Conservation (phyloP, 257 asterid species). For the Forsythia viridissima region DNA sequence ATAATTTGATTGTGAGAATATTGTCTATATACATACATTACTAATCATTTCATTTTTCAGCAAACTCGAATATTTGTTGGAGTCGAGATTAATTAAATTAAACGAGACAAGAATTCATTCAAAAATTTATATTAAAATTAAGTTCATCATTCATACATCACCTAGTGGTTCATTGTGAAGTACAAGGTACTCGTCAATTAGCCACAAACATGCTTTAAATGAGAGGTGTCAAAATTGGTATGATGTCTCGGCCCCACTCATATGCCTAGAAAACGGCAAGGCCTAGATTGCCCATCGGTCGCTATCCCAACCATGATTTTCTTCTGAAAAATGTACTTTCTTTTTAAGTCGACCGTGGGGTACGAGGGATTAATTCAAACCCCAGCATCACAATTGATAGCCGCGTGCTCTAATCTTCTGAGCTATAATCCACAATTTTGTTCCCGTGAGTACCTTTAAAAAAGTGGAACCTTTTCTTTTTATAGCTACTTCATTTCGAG, state of each 20-base stretch:
- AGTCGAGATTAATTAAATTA: not conserved
- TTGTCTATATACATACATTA: not conserved
- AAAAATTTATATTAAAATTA: no score
- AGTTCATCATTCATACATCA: not conserved
- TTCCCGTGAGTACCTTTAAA: no score
- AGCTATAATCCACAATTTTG: no score
- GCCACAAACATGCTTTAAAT: no score
- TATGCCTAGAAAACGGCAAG: not conserved
- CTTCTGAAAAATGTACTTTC: not conserved
- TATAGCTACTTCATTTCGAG: no score
- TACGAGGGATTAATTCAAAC: not conserved
- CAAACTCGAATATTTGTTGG: not conserved
- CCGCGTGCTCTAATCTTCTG: not conserved
- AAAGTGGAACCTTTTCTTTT: no score
- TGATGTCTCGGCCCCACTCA: not conserved
- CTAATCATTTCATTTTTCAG: not conserved
- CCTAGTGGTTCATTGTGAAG: not conserved
- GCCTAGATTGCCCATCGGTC: not conserved
- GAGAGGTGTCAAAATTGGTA: not conserved
- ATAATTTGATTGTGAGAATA: conserved; percentile 56
- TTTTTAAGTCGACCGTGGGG: no score
- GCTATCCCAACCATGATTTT: not conserved
- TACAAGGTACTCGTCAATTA: not conserved
- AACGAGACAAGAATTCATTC: not conserved
- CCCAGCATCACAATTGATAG: not conserved